These are phyloP conservation scores for Vaccinium myrtillus DNA, from an alignment of 148 eudicot species.

Conservation along the genomic window DNA sequence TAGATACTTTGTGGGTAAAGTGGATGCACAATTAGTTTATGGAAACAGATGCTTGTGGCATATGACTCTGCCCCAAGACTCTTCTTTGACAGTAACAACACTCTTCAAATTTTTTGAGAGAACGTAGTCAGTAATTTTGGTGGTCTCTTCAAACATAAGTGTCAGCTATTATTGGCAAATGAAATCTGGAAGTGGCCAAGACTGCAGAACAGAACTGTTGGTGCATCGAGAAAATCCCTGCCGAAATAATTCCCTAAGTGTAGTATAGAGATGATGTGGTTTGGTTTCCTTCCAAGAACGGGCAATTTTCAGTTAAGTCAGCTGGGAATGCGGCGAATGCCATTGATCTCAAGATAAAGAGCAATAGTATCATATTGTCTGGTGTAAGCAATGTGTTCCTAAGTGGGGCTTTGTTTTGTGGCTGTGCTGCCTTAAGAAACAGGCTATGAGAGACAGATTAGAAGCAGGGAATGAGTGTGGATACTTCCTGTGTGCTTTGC, in stretches of 20 bases:
- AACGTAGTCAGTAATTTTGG: background rate
- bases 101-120: background rate
- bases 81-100: no score
- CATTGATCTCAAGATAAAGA: background rate
- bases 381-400: background rate
- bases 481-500: background rate
- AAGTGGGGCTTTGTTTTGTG: background rate
- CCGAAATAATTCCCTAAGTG: background rate
- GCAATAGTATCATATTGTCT: background rate
- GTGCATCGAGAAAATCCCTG: background rate
- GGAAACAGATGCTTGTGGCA: no score
- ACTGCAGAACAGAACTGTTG: background rate
- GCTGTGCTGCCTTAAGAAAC: background rate
- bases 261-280: background rate
- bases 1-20: background rate
- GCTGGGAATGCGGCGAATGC: background rate
- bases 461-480: background rate
- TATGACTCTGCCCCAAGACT: no score
- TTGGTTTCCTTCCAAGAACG: background rate
- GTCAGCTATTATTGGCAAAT: background rate
- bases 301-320: background rate
- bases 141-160: background rate
- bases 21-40: background rate
- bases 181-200: background rate
- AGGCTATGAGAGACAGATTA: background rate